Percentiles rank a stretch among this genome's conserved stretches.
Conservation (phyloP, 768 basidiomycete genomes). For the Macrolepiota dolichaula region DNA sequence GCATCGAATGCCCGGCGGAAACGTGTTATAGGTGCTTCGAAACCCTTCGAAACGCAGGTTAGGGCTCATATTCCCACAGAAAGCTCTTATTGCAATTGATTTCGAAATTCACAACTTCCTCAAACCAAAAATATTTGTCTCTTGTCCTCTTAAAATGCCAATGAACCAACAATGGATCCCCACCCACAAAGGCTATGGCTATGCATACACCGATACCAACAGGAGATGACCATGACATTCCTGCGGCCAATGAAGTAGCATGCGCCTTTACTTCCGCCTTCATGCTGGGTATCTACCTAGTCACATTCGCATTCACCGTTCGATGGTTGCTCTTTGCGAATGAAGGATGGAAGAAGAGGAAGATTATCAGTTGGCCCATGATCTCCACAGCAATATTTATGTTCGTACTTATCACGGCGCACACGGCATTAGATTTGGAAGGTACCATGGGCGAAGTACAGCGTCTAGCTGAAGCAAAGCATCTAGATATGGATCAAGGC, state of each 20-base stretch:
- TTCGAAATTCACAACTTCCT: not conserved
- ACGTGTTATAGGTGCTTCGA: not conserved
- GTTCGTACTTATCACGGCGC: not conserved
- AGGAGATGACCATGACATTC: not conserved
- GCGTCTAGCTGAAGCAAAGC: not conserved
- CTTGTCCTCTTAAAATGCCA: not conserved
- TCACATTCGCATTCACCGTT: not conserved
- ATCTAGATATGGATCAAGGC: not conserved
- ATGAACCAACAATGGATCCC: not conserved
- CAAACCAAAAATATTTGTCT: not conserved
- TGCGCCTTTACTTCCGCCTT: not conserved
- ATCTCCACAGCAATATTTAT: not conserved
- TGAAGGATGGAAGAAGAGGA: conserved; percentile 4
- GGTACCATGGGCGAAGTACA: not conserved
- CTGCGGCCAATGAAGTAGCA: conserved; percentile 1
- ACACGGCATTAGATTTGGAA: not conserved
- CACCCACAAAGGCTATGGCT: not conserved
- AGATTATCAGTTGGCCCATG: conserved; percentile 1
- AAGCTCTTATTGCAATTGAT: not conserved
- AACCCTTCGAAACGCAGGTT: not conserved
- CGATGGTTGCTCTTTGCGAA: conserved; percentile 6
- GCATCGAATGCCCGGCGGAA: too few relatives aligned
- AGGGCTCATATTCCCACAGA: not conserved
- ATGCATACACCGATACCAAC: not conserved
- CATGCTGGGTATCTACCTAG: not conserved